phyloP scores from a whole-genome alignment of 345 rosid genomes.

The Populus davidiana region DNA sequence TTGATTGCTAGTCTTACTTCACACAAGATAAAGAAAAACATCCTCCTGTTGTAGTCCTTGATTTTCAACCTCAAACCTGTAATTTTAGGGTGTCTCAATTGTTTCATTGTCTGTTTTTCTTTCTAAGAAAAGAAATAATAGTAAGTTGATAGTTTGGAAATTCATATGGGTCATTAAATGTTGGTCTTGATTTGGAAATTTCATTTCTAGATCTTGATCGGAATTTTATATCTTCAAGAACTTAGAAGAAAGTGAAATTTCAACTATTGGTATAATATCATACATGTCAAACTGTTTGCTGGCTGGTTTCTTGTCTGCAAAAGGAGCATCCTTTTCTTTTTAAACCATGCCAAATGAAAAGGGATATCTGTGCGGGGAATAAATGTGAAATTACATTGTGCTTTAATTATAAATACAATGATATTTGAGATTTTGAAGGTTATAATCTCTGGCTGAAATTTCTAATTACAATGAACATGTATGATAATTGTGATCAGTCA shows the following conservation, averaged over 20 bases:
- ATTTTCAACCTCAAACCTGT: not conserved
- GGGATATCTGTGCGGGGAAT: not conserved
- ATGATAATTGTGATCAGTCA: not conserved
- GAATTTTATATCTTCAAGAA: not conserved
- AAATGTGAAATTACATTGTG: not conserved
- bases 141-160: not conserved
- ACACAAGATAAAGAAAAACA: not conserved
- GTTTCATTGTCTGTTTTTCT: not conserved
- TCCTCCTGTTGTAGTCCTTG: not conserved
- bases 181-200: not conserved
- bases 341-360: not conserved
- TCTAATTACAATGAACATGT: not conserved
- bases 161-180: not conserved
- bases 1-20: not conserved
- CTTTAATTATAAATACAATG: not conserved
- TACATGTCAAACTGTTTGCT: not conserved
- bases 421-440: not conserved
- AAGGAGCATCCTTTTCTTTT: not conserved
- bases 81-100: not conserved
- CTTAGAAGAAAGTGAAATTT: not conserved
- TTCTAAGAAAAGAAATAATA: not conserved
- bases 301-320: not conserved
- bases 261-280: not conserved
- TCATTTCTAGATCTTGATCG: not conserved
- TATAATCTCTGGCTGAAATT: not conserved